Base-by-base conservation (phyloP, 441 rosid genomes). In the Metrosideros polymorpha region DNA sequence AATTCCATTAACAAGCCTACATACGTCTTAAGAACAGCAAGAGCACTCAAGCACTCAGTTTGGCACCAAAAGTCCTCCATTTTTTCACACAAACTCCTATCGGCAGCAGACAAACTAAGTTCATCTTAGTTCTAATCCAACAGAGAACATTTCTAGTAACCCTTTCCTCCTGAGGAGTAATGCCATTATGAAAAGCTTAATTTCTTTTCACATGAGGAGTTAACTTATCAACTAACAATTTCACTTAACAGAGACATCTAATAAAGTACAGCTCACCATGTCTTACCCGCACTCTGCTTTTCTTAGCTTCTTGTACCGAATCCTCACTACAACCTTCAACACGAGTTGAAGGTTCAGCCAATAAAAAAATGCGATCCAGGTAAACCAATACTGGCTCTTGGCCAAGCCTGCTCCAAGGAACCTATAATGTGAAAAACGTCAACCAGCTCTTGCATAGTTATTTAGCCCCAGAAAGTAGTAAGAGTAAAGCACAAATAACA, bases 391-490 rank as follows among this genome's bases (percentile, higher is more conserved):
- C 99, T 50, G 99, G 99, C 85, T 98, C 99, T 92, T 97, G 99
- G 88, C 99, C 99, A 89, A 98, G 99, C 93, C 97, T 96, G 92
- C 97, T 98, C 99, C 99, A 97, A 17, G 99, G 99, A 86, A 98
- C 99, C 99, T 98, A 94, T 83, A 89, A 90, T 87, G 83, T 27
- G 56, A 84, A 86, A 51, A n/a, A 61, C 29, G 9, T 85, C n/a
- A 77, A 54, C 12, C 2, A 27, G 51, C 27, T 43, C 75, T 77
- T 30, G 35, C 53, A 17, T 32, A 14, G 39, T 32, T 18, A 39
- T 43, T 24, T 79, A 57, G 42, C 79, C 35, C 29, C 43, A 47
- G 30, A 86, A 29, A 79, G 42, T 14, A 49, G n/a, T 25, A 75
- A 77, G 12, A 84, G 25, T 59, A 61, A 49, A 84, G 49, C 43